Evolutionary conservation across 1,284 basidiomycete species (phyloP), one percentile per base, ranked within the genome.

Genomic region (Fomitopsis schrenkii): DNA sequence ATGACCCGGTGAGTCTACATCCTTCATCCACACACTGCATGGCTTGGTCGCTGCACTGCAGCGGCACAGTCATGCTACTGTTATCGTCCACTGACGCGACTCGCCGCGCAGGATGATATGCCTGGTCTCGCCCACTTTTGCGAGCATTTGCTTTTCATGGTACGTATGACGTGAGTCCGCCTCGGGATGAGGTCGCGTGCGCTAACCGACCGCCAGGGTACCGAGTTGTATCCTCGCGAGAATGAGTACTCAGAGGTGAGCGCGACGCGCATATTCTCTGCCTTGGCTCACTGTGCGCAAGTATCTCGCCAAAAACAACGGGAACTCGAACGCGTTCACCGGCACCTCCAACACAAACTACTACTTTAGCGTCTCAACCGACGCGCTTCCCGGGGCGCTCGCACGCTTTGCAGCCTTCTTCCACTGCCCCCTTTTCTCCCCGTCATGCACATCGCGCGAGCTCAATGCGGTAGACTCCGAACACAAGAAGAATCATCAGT

Each of bases 391-490:
- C 3, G 91, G 90, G 46, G 95, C 97, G 1, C 83, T 99, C 9
- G 86, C 94, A 67, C 90, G 96, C 35, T 99, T 99, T 75, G 84
- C 96, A 0, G 90, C 89, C 2, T 99, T 99, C 81, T 99, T 99
- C 78, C 90, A 93, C 68, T 91, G 88, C 44, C 97, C 97, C 0
- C 83, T 97, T 57, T 99, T 99, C 72, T 80, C 93, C 12, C 86
- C 91, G 0, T 94, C 93, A 17, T 97, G 97, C 74, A 97, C 97
- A 0, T 86, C 91, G 58, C 87, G 97, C 53, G 97, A 99, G 77
- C 86, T 98, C 66, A 95, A 96, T 67, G 97, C 97, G 1, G 97
- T 99, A 41, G 92, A 99, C 73, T 98, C 95, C 1, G 97, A 99
- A 74, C 93, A 99, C 83, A 95, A 95, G 81, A 99, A 99, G 81